phyloP scores from a whole-genome alignment of 2,329 filamentous ascomycete species.

The Nemania diffusa region DNA sequence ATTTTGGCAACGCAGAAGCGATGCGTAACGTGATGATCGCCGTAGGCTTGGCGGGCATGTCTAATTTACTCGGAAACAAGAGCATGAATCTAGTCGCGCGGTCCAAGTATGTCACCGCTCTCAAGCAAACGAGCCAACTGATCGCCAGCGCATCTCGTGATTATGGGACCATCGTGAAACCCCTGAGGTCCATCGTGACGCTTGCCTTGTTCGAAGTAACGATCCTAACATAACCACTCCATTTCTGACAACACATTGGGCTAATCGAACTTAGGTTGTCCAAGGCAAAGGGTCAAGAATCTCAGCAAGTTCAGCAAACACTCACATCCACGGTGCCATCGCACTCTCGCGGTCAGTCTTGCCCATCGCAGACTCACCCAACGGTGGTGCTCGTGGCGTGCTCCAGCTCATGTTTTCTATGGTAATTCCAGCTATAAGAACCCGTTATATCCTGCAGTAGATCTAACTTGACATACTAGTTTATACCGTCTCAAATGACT shows the following conservation, averaged over 20 bases:
- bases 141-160: slow-evolving; percentile 51
- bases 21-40: slow-evolving; percentile 64
- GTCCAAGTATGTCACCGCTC: slow-evolving; percentile 64
- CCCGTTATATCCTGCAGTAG: slow-evolving; percentile 7
- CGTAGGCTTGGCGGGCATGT: slow-evolving; percentile 67
- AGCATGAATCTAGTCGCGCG: slow-evolving; percentile 59
- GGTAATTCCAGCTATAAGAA: slow-evolving; percentile 49
- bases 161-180: slow-evolving; percentile 51
- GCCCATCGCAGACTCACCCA: slow-evolving; percentile 52
- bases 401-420: slow-evolving; percentile 67
- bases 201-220: slow-evolving; percentile 71
- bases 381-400: slow-evolving; percentile 62
- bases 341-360: slow-evolving; percentile 64
- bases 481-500: slow-evolving; percentile 57
- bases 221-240: not conserved
- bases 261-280: slow-evolving; percentile 46
- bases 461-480: slow-evolving; percentile 47
- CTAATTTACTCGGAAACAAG: slow-evolving; percentile 61
- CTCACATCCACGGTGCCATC: slow-evolving; percentile 68
- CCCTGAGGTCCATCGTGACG: slow-evolving; percentile 64
- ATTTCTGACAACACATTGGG: not conserved
- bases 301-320: slow-evolving; percentile 62
- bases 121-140: slow-evolving; percentile 59
- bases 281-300: slow-evolving; percentile 59
- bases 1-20: slow-evolving; percentile 52